A percentile compares a stretch with the other conserved stretches of the same genome.
These are phyloP conservation scores for Jackrogersella minutella DNA, from an alignment of 495 filamentous ascomycete species.

Conservation along the genomic window DNA sequence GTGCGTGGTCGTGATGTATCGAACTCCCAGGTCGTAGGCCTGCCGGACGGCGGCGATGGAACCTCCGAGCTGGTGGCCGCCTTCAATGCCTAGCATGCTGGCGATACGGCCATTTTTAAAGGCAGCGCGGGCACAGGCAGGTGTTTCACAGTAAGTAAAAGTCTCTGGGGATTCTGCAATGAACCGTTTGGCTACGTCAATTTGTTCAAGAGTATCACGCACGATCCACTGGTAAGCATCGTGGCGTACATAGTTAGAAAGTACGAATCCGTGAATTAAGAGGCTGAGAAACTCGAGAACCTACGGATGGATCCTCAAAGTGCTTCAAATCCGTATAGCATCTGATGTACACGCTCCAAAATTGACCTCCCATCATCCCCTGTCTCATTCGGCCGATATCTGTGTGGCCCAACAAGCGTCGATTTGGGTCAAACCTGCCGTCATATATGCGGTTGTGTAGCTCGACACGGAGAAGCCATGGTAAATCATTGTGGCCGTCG, in stretches of 20 bases:
- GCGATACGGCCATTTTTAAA: constrained; percentile 35
- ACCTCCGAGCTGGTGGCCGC: constrained; percentile 34
- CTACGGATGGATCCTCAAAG: constrained; percentile 36
- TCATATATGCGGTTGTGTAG: constrained; percentile 44
- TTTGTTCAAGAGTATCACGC: constrained; percentile 47
- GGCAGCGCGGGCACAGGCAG: constrained; percentile 19
- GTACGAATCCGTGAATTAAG: too few relatives aligned
- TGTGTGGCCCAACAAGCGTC: constrained; percentile 36
- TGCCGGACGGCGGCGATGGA: constrained; percentile 43
- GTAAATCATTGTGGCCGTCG: constrained; percentile 47
- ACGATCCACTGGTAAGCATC: constrained; percentile 23
- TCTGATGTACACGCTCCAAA: constrained; percentile 47
- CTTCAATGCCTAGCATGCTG: constrained; percentile 44
- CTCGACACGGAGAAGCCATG: constrained; percentile 40
- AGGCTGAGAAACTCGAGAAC: neutral
- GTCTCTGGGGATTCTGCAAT: constrained; percentile 22
- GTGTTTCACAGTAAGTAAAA: constrained; percentile 32
- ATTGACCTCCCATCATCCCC: constrained; percentile 44
- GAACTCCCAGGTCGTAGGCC: constrained; percentile 43
- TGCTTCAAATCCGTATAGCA: constrained; percentile 22
- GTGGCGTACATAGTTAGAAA: too few relatives aligned
- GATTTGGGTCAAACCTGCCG: constrained; percentile 36
- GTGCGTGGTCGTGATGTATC: constrained; percentile 48
- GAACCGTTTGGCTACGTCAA: constrained; percentile 43
- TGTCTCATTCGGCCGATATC: constrained; percentile 35